These are phyloP conservation scores for Annulohypoxylon stygium DNA, from an alignment of 495 filamentous ascomycete genomes.

Conservation along the genomic window DNA sequence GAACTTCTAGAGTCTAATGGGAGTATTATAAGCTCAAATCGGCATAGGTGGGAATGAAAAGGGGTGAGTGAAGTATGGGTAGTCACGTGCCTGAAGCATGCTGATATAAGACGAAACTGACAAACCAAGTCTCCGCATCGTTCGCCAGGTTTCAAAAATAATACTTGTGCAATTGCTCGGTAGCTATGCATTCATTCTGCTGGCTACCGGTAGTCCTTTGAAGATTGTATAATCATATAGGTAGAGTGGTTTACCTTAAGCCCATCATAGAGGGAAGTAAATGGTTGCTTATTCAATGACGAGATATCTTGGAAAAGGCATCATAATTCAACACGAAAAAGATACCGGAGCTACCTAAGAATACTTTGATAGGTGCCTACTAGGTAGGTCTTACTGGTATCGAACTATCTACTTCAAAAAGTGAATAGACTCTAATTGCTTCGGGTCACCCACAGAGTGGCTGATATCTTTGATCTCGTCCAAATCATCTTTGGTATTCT, in stretches of 20 bases:
- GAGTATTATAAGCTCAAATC: not conserved
- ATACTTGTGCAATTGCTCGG: not conserved
- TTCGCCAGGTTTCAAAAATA: not conserved
- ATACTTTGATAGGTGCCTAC: not conserved
- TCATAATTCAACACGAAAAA: not conserved
- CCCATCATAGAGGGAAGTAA: not conserved
- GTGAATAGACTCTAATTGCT: constrained; percentile 45
- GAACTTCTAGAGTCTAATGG: not conserved
- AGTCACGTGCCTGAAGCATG: not conserved
- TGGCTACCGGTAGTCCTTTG: not conserved
- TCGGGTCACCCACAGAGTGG: constrained; percentile 48
- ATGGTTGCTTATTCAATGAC: not conserved
- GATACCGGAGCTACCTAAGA: not conserved
- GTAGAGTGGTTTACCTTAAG: not conserved
- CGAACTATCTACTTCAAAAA: constrained; percentile 38
- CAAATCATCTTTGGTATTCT: constrained; percentile 44
- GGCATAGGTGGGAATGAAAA: not conserved
- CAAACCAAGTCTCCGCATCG: not conserved
- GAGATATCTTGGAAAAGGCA: not conserved
- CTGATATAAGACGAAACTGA: not conserved
- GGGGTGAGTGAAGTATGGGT: not conserved
- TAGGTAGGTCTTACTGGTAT: not conserved
- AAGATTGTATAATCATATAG: not conserved
- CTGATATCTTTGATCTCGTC: constrained; percentile 55
- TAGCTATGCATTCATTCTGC: not conserved